These are phyloP conservation scores for Eragrostis tef DNA, from an alignment of 202 grass and related monocot genomes.

Conservation along the genomic window DNA sequence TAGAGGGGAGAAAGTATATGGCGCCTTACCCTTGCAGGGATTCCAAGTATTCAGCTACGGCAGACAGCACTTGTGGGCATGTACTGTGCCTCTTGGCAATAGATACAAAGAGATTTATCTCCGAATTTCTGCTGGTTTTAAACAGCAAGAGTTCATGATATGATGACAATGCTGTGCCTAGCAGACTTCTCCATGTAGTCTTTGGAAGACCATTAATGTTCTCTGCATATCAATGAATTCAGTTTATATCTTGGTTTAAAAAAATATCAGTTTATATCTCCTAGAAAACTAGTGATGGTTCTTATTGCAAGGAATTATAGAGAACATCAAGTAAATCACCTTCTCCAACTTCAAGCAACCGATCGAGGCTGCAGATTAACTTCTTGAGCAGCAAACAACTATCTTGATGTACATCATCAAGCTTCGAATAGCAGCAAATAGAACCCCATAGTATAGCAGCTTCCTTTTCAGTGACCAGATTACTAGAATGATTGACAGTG, in stretches of 20 bases:
- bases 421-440: conserved; percentile 69
- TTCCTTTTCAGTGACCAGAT: conserved; percentile 60
- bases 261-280: conserved; percentile 26
- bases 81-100: conserved; percentile 79
- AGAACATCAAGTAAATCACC: conserved; percentile 54
- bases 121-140: conserved; percentile 47
- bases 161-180: conserved; percentile 73
- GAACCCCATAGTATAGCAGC: conserved; percentile 79
- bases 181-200: conserved; percentile 75
- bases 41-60: conserved; percentile 81
- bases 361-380: conserved; percentile 65
- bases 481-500: conserved; percentile 42
- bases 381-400: conserved; percentile 60
- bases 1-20: not conserved
- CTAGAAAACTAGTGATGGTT: conserved; percentile 27
- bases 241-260: conserved; percentile 29
- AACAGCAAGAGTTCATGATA: conserved; percentile 61
- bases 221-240: conserved; percentile 53
- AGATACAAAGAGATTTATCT: conserved; percentile 61
- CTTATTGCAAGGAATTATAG: conserved; percentile 23
- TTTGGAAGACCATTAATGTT: conserved; percentile 61
- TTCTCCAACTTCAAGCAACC: conserved; percentile 61
- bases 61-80: conserved; percentile 70
- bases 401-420: conserved; percentile 54
- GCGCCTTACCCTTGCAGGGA: conserved; percentile 62